These are phyloP conservation scores for Tetrahymena elliotti DNA, from an alignment of 73 alveolate genomes.

Conservation along the genomic window DNA sequence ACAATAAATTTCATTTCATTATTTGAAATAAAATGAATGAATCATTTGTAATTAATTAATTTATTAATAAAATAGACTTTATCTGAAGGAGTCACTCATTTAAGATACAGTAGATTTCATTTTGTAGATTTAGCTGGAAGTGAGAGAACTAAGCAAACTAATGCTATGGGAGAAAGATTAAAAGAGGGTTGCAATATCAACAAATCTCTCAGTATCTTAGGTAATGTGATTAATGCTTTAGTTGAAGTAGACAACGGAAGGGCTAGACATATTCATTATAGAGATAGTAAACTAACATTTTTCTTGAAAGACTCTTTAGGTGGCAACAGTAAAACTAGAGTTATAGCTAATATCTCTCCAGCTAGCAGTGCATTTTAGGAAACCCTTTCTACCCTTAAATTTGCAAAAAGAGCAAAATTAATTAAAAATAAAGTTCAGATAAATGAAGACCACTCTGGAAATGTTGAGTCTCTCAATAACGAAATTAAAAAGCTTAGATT, in stretches of 20 bases:
- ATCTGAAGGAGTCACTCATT: constrained; percentile 45
- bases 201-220: constrained; percentile 81
- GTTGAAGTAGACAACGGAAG: constrained; percentile 23
- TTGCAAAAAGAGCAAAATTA: constrained; percentile 57
- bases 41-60: constrained; percentile 21
- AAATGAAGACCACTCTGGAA: constrained; percentile 47
- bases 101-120: constrained; percentile 82
- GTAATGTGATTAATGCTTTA: constrained; percentile 72
- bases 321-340: constrained; percentile 54
- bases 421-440: constrained; percentile 51
- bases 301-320: constrained; percentile 59
- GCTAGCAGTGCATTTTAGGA: constrained; percentile 49
- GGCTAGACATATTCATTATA: constrained; percentile 44
- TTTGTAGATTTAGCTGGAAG: constrained; percentile 98
- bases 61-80: constrained; percentile 2
- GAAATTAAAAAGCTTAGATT: constrained; percentile 38
- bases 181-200: constrained; percentile 95
- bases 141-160: constrained; percentile 91
- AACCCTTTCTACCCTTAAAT: constrained; percentile 59
- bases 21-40: too few relatives aligned
- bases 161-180: constrained; percentile 77
- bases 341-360: constrained; percentile 56
- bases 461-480: constrained; percentile 29
- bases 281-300: constrained; percentile 67
- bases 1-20: too few relatives aligned